phyloP scores from a whole-genome alignment of 2,329 filamentous ascomycete genomes.

The Trichoderma harzianum region DNA sequence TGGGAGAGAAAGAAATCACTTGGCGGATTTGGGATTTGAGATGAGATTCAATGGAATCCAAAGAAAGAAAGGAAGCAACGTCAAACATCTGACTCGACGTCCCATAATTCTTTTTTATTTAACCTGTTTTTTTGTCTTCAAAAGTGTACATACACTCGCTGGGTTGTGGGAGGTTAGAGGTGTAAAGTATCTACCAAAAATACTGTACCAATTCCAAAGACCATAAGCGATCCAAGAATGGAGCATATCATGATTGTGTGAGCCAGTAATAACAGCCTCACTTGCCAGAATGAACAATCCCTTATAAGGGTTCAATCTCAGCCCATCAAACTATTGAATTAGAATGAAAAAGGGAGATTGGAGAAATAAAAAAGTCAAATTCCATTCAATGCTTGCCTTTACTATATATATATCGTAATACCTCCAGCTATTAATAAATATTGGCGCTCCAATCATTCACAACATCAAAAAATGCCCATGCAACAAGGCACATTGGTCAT shows the following conservation, averaged over 20 bases:
- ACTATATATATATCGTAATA: constrained; percentile 6
- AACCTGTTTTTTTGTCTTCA: background rate
- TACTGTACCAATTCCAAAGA: constrained; percentile 12
- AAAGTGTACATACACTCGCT: constrained; percentile 20
- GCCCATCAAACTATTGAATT: background rate
- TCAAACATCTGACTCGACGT: background rate
- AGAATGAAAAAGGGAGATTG: background rate
- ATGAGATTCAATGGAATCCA: background rate
- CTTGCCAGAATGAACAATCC: background rate
- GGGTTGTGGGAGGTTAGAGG: constrained; percentile 5
- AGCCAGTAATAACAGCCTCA: background rate
- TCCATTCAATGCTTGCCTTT: constrained; percentile 6
- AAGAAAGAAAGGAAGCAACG: background rate
- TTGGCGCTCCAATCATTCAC: background rate
- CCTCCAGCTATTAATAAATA: constrained; percentile 2
- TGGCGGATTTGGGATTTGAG: background rate
- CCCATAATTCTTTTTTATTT: background rate
- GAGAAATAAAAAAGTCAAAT: background rate
- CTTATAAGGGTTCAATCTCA: background rate
- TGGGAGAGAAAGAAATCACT: background rate
- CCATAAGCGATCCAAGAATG: background rate
- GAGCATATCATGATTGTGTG: background rate
- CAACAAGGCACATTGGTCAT: background rate
- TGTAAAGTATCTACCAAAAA: constrained; percentile 14
- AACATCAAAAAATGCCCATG: background rate